Evolutionary conservation across 2,329 filamentous ascomycete genomes (phyloP), one percentile per base, ranked within the genome.

Genomic region (Pseudopyricularia cyperi): DNA sequence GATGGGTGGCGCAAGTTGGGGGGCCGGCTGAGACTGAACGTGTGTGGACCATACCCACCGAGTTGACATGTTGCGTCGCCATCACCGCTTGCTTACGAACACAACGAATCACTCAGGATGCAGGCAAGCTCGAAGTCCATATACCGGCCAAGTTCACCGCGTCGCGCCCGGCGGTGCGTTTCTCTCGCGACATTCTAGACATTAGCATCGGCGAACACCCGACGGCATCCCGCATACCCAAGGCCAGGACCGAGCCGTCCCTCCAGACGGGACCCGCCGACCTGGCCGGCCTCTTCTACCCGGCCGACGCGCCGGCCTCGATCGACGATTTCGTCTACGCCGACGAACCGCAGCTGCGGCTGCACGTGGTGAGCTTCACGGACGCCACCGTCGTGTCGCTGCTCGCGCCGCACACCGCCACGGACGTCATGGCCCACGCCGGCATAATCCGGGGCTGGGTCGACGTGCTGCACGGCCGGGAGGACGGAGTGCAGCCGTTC

Each of bases 1-100:
- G 68, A 66, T 1, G 68, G 69, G 33, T 76, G 72, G 73, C 65
- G 63, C 28, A 72, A 71, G 54, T 56, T 76, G 1, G 72, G 70
- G 0, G 73, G 70, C 6, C 65, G 72, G 5, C 55, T 75, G n/a
- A 61, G 71, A 14, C 33, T 61, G 22, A 68, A 66, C 56, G 49
- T 53, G 37, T 22, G 37, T 42, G 22, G 22, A n/a, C 7, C 33
- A n/a, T 37, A 14, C 15, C 14, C 34, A 37, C 17, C 14, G 15
- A 17, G 14, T 37, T 3, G 14, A 7, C 34, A 37, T n/a, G n/a
- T n/a, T n/a, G n/a, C n/a, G n/a, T n/a, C n/a, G n/a, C n/a, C n/a
- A n/a, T n/a, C n/a, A n/a, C n/a, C n/a, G n/a, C n/a, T n/a, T n/a
- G n/a, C n/a, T n/a, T n/a, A n/a, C n/a, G n/a, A n/a, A n/a, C n/a